phyloP scores from a whole-genome alignment of 139 green algal species.

The Coelastrella sp. region DNA sequence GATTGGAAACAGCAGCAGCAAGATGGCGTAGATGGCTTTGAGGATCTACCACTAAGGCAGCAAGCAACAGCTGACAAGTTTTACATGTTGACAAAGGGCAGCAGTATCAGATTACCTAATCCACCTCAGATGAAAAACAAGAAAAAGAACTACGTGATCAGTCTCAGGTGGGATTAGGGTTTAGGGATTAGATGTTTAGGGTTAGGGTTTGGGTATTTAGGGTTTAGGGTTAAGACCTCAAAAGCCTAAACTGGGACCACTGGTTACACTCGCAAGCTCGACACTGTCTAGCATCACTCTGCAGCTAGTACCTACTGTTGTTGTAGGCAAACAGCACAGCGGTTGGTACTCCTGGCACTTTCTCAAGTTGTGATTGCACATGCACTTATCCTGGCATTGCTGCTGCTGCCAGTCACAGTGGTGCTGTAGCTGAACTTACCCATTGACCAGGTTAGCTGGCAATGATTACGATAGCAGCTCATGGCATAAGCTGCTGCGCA shows the following conservation, averaged over 20 bases:
- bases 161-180: conserved; percentile 72
- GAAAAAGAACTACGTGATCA: conserved; percentile 91
- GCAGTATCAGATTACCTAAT: conserved; percentile 51
- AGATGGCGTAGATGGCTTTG: conserved; percentile 14
- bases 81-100: conserved; percentile 51
- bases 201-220: no score
- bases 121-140: conserved; percentile 87
- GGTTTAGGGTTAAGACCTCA: no score
- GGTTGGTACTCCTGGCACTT: background rate
- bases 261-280: no score
- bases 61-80: conserved; percentile 54
- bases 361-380: background rate
- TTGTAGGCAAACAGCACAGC: background rate
- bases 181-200: no score
- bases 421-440: no score
- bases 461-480: no score
- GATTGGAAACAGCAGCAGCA: conserved; percentile 78
- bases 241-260: no score
- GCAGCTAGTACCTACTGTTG: background rate
- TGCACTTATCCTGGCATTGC: background rate
- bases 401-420: background rate
- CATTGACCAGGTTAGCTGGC: no score
- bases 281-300: no score
- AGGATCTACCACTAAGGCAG: conserved; percentile 19
- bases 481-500: no score